A percentile compares a stretch with the other conserved stretches of the same genome.
phyloP scores from a whole-genome alignment of 177 flowering plant species.

The Vitis hybrid region DNA sequence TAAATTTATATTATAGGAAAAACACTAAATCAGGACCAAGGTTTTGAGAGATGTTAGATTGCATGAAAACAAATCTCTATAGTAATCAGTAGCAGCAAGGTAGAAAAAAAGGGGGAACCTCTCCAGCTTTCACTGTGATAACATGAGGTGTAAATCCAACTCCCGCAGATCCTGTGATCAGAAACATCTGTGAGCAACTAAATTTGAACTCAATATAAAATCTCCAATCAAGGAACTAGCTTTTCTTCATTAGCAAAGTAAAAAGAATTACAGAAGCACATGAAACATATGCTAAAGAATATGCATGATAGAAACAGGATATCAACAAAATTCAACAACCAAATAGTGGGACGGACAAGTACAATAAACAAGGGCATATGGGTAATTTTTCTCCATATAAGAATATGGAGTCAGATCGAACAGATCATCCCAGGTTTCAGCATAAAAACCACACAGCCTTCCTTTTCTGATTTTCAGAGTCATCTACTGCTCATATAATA shows the following conservation, averaged over 20 bases:
- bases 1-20: too few relatives aligned
- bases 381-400: constrained; percentile 19
- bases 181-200: neutral
- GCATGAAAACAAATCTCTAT: constrained; percentile 1
- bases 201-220: neutral
- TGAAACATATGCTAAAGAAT: neutral
- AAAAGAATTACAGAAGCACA: neutral
- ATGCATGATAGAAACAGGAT: constrained; percentile 3
- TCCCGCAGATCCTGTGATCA: constrained; percentile 56
- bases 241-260: too few relatives aligned
- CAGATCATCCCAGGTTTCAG: constrained; percentile 23
- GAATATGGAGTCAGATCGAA: neutral
- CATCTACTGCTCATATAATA: constrained; percentile 1
- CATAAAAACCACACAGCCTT: constrained; percentile 7
- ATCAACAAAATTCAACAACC: constrained; percentile 2
- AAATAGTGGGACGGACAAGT: constrained; percentile 6
- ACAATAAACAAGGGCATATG: constrained; percentile 21
- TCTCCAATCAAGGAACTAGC: neutral
- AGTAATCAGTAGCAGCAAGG: neutral
- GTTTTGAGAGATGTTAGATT: too few relatives aligned
- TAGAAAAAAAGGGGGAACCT: constrained; percentile 44
- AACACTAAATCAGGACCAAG: too few relatives aligned
- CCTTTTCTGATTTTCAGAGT: constrained; percentile 9
- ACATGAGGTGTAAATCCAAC: constrained; percentile 84
- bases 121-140: constrained; percentile 81